Evolutionary conservation across 345 rosid genomes (phyloP), one percentile per base, ranked within the genome.

Genomic region (Euphorbia lathyris): DNA sequence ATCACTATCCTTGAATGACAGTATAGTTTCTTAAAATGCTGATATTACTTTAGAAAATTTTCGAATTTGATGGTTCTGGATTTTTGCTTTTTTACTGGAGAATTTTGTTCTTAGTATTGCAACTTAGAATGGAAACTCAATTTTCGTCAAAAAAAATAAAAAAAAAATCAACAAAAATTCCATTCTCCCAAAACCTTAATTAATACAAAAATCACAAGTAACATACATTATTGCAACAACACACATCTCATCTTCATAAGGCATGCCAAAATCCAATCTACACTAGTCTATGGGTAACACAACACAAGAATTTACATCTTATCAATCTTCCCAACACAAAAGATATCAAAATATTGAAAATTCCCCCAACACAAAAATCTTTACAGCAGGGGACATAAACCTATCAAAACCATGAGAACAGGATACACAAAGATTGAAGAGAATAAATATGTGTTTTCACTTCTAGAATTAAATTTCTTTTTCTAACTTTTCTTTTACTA

Each of bases 401-500:
- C 45, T 62, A 74, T 30, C 26, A 5, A 10, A 45, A 55, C n/a
- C n/a, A 52, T 12, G 14, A 22, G 30, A 32, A 22, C 22, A 32
- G 5, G 19, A 63, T 27, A 14, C 32, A 53, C 53, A 60, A 61
- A 19, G 68, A 13, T 55, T 38, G 4, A 7, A 53, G 63, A 74
- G 47, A 14, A 57, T 58, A 52, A 74, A 36, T 9, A 56, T 57
- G 56, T 32, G 4, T n/a, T n/a, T n/a, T n/a, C n/a, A n/a, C n/a
- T n/a, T 34, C 3, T 34, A 34, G 38, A 34, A 34, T 34, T 34
- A 34, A 23, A 0, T 20, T 7, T 36, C 58, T 65, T 25, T 19
- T 53, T 26, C 34, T 29, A n/a, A n/a, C n/a, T n/a, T n/a, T n/a
- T 45, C 11, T 40, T n/a, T 23, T 17, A n/a, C 87, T 95, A 95